Percentiles rank a stretch among this genome's conserved stretches.
Evolutionary conservation across 192 early-diverging fungal species (phyloP).

Genomic region (Gigaspora rosea): DNA sequence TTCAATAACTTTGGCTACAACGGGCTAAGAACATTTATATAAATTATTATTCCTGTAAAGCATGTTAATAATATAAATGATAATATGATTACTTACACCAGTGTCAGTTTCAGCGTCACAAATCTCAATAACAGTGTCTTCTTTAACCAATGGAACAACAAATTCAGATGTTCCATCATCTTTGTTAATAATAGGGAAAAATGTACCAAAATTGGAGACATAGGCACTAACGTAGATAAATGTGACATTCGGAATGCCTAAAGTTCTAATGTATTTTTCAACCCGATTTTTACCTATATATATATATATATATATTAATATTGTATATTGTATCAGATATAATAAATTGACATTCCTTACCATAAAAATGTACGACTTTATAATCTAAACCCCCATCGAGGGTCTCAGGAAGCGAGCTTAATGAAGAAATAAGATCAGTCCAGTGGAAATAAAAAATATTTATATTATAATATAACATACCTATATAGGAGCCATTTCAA

Average conservation of each 20-base stretch:
- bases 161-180: background rate
- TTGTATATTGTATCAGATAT: too few relatives aligned
- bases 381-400: too few relatives aligned
- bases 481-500: slow-evolving; percentile 6
- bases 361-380: too few relatives aligned
- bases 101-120: background rate
- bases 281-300: slow-evolving; percentile 5
- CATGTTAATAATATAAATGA: background rate
- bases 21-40: background rate
- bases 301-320: background rate
- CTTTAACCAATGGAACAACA: background rate
- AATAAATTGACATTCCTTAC: too few relatives aligned
- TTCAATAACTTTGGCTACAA: slow-evolving; percentile 15
- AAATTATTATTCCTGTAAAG: background rate
- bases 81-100: background rate
- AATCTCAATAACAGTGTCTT: background rate
- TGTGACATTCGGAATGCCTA: slow-evolving; percentile 3
- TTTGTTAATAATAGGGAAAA: background rate
- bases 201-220: background rate
- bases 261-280: slow-evolving; percentile 2
- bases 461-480: background rate
- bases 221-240: slow-evolving; percentile 1
- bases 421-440: too few relatives aligned
- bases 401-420: slow-evolving; percentile 2
- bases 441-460: too few relatives aligned